A percentile compares a stretch with the other conserved stretches of the same genome.
phyloP scores from a whole-genome alignment of 768 basidiomycete genomes.

The Pholiota molesta region DNA sequence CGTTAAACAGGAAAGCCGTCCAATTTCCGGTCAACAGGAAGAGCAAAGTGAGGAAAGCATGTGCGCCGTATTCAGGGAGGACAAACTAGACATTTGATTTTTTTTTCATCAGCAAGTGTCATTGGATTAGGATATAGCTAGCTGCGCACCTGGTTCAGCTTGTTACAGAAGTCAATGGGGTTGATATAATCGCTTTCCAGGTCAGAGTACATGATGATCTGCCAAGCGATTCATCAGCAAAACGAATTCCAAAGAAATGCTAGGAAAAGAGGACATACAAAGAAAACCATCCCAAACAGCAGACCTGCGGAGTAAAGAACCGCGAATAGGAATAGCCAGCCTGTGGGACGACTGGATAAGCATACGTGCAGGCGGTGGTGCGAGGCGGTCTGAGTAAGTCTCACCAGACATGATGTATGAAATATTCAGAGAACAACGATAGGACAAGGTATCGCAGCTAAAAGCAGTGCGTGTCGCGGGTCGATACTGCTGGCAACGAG shows the following conservation, averaged over 20 bases:
- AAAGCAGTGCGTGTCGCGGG: slow-evolving; percentile 1
- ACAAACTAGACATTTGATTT: slow-evolving; percentile 67
- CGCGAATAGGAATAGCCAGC: slow-evolving; percentile 95
- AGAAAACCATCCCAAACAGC: slow-evolving; percentile 98
- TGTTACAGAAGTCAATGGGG: slow-evolving; percentile 99
- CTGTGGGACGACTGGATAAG: slow-evolving; percentile 39
- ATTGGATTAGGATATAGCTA: not conserved
- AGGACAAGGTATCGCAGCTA: not conserved
- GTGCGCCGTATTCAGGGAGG: slow-evolving; percentile 92
- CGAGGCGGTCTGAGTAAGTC: not conserved
- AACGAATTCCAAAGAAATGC: too few species aligned
- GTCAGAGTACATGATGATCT: slow-evolving; percentile 99
- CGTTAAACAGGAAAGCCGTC: slow-evolving; percentile 87
- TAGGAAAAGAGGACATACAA: slow-evolving; percentile 59
- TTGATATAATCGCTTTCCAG: slow-evolving; percentile 99
- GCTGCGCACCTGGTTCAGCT: slow-evolving; percentile 85
- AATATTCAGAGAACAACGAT: not conserved
- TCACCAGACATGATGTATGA: slow-evolving; percentile 22
- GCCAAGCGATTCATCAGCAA: not conserved
- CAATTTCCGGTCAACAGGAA: slow-evolving; percentile 95
- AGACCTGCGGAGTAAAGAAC: slow-evolving; percentile 92
- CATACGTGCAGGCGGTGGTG: slow-evolving; percentile 13
- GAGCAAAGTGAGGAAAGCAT: slow-evolving; percentile 82
- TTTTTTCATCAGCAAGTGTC: not conserved
- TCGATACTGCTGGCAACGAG: slow-evolving; percentile 6